These are phyloP conservation scores for Thuja plicata DNA, from an alignment of 83 land plant species.

Conservation along the genomic window DNA sequence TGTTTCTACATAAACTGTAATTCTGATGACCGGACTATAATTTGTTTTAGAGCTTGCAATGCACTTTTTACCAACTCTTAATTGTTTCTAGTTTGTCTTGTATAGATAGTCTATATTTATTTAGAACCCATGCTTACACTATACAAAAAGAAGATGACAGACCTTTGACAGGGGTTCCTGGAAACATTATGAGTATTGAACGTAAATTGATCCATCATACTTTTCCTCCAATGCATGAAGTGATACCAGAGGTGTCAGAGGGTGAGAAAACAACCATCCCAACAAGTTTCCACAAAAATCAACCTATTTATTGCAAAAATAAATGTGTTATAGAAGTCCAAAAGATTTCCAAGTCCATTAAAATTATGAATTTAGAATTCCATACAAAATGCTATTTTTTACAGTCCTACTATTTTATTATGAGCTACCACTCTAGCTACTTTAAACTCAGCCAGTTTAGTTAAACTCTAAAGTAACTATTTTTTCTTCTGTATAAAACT, in stretches of 20 bases:
- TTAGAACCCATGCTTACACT: conserved; percentile 8
- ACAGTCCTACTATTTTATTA: background rate
- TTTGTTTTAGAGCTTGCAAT: conserved; percentile 27
- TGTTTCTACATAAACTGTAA: conserved; percentile 21
- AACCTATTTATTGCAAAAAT: conserved; percentile 35
- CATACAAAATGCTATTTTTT: background rate
- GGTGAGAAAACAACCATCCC: conserved; percentile 75
- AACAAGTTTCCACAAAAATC: conserved; percentile 66
- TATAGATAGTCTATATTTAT: conserved; percentile 28
- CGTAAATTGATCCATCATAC: conserved; percentile 25
- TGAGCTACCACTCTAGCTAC: background rate
- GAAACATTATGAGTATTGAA: conserved; percentile 48
- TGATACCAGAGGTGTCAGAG: conserved; percentile 65
- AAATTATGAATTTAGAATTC: background rate
- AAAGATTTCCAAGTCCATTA: background rate
- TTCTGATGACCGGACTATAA: conserved; percentile 34
- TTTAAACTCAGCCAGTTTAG: background rate
- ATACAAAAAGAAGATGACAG: conserved; percentile 51
- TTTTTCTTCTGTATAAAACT: background rate
- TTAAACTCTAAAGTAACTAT: background rate
- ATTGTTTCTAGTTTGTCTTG: conserved; percentile 13
- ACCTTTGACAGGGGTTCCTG: conserved; percentile 49
- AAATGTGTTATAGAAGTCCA: background rate
- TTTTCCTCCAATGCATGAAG: conserved; percentile 53
- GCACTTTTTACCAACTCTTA: conserved; percentile 41